These are phyloP conservation scores for Cercospora sesami DNA, from an alignment of 2,329 filamentous ascomycete species.

Conservation along the genomic window DNA sequence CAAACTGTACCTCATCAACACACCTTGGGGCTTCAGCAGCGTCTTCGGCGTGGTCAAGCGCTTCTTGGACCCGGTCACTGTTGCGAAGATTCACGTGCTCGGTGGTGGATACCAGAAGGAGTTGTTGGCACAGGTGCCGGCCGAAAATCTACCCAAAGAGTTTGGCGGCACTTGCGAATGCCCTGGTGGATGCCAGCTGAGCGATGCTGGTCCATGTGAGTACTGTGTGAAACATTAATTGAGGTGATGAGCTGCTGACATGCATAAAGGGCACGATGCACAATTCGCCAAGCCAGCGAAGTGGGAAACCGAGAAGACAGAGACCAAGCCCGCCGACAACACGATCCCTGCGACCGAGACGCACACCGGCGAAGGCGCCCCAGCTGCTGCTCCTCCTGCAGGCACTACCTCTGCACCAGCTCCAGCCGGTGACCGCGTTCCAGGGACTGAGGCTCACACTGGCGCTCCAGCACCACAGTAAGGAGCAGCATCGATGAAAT, in stretches of 20 bases:
- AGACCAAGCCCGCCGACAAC: conserved; percentile 38
- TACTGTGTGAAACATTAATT: conserved; percentile 1
- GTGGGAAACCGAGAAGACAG: conserved; percentile 41
- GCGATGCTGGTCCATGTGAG: conserved; percentile 81
- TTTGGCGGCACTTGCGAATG: conserved; percentile 87
- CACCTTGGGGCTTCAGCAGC: conserved; percentile 88
- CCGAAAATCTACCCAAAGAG: conserved; percentile 82
- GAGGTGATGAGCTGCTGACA: conserved; percentile 20
- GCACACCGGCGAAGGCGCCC: conserved; percentile 35
- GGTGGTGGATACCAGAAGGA: conserved; percentile 79
- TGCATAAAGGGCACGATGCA: conserved; percentile 58
- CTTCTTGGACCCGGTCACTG: conserved; percentile 95
- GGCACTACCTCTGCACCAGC: conserved; percentile 26
- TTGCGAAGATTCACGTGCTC: conserved; percentile 91
- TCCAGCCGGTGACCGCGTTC: conserved; percentile 15
- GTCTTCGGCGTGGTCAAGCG: conserved; percentile 86
- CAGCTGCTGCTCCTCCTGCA: conserved; percentile 25
- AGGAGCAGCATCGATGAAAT: background rate
- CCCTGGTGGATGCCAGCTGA: conserved; percentile 76
- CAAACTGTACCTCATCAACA: conserved; percentile 96
- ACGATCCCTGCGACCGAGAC: conserved; percentile 38
- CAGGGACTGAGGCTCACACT: conserved; percentile 14
- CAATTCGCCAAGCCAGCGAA: conserved; percentile 63
- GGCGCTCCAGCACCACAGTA: conserved; percentile 12
- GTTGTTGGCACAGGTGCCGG: conserved; percentile 77